phyloP scores from a whole-genome alignment of 2,329 filamentous ascomycete genomes.

The Alternaria arbusti region DNA sequence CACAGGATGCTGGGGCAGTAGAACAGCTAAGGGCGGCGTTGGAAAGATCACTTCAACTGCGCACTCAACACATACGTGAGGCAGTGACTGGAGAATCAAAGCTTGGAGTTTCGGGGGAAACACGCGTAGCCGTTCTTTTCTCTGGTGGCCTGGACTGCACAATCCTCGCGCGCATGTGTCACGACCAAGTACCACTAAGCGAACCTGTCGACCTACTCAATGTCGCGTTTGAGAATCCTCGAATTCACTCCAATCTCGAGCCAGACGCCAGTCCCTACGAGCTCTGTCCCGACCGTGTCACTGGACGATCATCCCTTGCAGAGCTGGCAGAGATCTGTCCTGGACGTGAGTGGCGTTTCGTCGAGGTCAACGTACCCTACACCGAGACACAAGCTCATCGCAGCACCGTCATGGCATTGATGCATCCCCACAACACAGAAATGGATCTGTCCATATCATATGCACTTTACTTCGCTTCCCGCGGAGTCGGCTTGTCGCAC shows the following conservation, averaged over 20 bases:
- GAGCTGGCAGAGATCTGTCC: conserved; percentile 77
- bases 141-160: conserved; percentile 96
- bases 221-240: conserved; percentile 95
- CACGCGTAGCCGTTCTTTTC: conserved; percentile 80
- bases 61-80: conserved; percentile 50
- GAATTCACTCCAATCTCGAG: conserved; percentile 55
- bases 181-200: conserved; percentile 72
- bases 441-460: conserved; percentile 97
- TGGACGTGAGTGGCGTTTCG: conserved; percentile 77
- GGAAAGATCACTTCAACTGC: conserved; percentile 65
- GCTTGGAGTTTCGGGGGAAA: conserved; percentile 22
- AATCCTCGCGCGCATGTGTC: conserved; percentile 78
- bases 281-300: conserved; percentile 86
- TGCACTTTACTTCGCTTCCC: conserved; percentile 92
- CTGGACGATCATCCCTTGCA: conserved; percentile 78
- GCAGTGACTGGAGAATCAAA: conserved; percentile 13
- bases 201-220: conserved; percentile 88
- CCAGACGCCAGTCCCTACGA: conserved; percentile 66
- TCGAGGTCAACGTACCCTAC: conserved; percentile 85
- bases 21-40: conserved; percentile 62
- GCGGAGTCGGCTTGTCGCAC: conserved; percentile 65
- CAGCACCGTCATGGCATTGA: conserved; percentile 73
- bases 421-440: conserved; percentile 93
- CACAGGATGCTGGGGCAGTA: conserved; percentile 55
- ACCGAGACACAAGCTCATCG: conserved; percentile 73